Conservation (phyloP, 75 land plant species). For the Selaginella moellendorffii region DNA sequence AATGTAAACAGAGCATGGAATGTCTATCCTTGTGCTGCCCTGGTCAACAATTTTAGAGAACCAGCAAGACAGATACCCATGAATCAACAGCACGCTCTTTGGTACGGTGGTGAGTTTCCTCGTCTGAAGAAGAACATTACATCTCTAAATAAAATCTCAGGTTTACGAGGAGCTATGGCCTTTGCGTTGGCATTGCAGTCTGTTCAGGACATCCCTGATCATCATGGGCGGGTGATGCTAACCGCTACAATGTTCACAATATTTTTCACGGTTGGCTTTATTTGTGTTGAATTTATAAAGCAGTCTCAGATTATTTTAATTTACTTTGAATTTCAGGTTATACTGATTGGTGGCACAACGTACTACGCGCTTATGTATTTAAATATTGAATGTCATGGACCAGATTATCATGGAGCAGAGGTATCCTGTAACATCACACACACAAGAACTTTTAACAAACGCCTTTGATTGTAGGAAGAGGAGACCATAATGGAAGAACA, state of each 20-base stretch:
- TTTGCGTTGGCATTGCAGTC: conserved; percentile 32
- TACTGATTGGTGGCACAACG: conserved; percentile 23
- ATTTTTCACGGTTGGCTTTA: conserved; percentile 26
- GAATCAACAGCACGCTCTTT: conserved; percentile 27
- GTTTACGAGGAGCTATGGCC: conserved; percentile 29
- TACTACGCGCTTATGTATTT: conserved; percentile 9
- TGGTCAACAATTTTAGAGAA: conserved; percentile 16
- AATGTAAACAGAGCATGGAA: conserved; percentile 13
- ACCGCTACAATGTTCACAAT: conserved; percentile 26
- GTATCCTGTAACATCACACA: neutral
- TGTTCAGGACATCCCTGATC: conserved; percentile 20
- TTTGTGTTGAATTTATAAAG: no score
- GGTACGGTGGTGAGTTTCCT: conserved; percentile 19
- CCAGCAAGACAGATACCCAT: conserved; percentile 13
- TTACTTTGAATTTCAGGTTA: conserved; percentile 11
- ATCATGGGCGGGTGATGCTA: conserved; percentile 19
- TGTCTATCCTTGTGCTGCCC: conserved; percentile 22
- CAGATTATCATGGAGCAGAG: conserved; percentile 1
- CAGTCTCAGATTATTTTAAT: neutral
- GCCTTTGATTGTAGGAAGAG: neutral
- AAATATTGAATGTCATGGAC: conserved; percentile 21
- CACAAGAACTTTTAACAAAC: neutral
- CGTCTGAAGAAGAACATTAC: neutral
- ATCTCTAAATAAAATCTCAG: neutral
- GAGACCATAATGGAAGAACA: neutral